Evolutionary conservation across 1,139 yeast genomes (phyloP).

Genomic region (Magnusiomyces paraingens): DNA sequence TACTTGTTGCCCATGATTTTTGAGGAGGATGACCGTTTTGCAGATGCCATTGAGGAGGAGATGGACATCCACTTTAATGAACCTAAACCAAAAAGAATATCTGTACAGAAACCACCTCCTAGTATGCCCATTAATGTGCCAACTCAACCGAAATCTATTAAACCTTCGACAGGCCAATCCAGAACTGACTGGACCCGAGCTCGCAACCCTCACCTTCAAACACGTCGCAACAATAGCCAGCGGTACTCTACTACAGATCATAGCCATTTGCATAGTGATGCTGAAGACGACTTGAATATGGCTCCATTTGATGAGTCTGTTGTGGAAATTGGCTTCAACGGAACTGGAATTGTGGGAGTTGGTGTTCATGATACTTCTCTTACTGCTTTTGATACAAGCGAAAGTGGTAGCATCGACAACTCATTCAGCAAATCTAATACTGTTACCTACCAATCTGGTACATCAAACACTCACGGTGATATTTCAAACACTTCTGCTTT

Average conservation of each 20-base stretch:
- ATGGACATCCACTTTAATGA: conserved; percentile 8
- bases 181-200: conserved; percentile 1
- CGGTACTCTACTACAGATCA: too few relatives aligned
- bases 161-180: not conserved
- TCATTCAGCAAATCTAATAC: too few relatives aligned
- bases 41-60: conserved; percentile 27
- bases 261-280: too few relatives aligned
- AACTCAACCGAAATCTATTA: not conserved
- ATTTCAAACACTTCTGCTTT: not conserved
- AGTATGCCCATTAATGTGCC: not conserved
- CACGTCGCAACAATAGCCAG: too few relatives aligned
- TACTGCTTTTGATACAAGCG: too few relatives aligned
- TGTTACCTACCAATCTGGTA: too few relatives aligned
- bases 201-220: not conserved
- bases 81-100: not conserved
- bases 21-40: conserved; percentile 35
- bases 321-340: too few relatives aligned
- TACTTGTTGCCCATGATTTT: conserved; percentile 35
- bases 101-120: not conserved
- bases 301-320: too few relatives aligned
- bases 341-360: too few relatives aligned
- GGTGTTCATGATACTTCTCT: too few relatives aligned
- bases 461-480: not conserved
- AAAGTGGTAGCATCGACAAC: too few relatives aligned
- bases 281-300: too few relatives aligned